Base-by-base conservation (phyloP, 2,329 filamentous ascomycete genomes). In the Chaetoscypha palmicola region DNA sequence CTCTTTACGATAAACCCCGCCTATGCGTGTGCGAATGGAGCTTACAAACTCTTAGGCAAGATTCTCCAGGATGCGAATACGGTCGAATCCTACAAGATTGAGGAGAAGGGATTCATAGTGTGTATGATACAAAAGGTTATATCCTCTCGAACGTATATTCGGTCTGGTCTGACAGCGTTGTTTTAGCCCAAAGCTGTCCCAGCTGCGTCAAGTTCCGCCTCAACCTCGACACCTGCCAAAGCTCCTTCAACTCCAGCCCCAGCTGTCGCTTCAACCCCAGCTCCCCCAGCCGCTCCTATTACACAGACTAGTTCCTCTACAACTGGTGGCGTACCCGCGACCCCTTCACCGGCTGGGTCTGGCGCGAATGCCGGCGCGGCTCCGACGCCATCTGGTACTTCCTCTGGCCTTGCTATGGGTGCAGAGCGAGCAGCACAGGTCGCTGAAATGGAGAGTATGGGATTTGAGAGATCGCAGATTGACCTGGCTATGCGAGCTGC, bases 81-180 rank as follows among this genome's bases (percentile, higher is more conserved):
- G 2, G 86, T 98, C 58, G 88, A 89, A 67, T 90, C 86, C 31
- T 97, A 97, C 73, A 95, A 88, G 69, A 97, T 98, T 52, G 91
- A 98, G 69, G 92, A 97, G 77, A 98, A 97, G 76, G 92, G 92
- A 28, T 98, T 97, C 66, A 89, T 98, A 60, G 92, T 98, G 49
- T 98, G 92, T 72, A 95, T 98, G 81, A 83, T 94, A 59, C 88
- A 87, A 64, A 97, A 97, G 86, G 90, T 94, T 71, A 51, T 66
- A 20, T 51, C 24, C 16, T 22, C 9, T 12, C 7, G 2, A 17
- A n/a, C 16, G 10, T 16, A 11, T 28, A 2, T 7, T 9, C 16
- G 23, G 16, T 20, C 16, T 31, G 14, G 23, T 23, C 31, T n/a
- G 51, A 50, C 64, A 50, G 63, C 47, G 39, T 24, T 41, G 38